Conservation (phyloP, 1,284 basidiomycete genomes). For the Ceratobasidium sp. region DNA sequence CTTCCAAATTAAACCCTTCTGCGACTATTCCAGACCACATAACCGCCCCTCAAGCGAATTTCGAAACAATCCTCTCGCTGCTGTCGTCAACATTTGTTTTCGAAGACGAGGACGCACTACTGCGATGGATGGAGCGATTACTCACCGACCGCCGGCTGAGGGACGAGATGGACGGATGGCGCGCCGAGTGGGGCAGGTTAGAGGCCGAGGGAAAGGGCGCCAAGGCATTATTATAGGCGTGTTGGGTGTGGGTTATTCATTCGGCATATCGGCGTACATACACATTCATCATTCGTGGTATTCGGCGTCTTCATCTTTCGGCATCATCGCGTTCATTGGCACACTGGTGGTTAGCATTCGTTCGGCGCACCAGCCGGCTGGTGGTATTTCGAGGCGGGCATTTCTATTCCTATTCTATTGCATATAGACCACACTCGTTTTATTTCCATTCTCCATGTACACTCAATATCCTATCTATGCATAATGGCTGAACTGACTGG, state of each 20-base stretch:
- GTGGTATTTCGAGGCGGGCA: background rate
- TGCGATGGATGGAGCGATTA: slow-evolving; percentile 80
- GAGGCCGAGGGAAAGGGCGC: slow-evolving; percentile 70
- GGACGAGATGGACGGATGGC: slow-evolving; percentile 72
- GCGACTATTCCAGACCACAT: slow-evolving; percentile 65
- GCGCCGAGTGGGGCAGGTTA: slow-evolving; percentile 72
- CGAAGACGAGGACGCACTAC: slow-evolving; percentile 80
- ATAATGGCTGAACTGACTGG: no score
- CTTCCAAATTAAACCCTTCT: slow-evolving; percentile 42
- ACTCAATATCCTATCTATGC: no score
- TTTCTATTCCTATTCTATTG: background rate
- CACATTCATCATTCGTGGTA: background rate
- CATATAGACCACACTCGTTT: slow-evolving; percentile 9
- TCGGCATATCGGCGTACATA: no score
- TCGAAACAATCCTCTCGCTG: slow-evolving; percentile 88
- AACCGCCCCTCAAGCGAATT: slow-evolving; percentile 75
- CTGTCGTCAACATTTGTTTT: slow-evolving; percentile 91
- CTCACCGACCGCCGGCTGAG: slow-evolving; percentile 74
- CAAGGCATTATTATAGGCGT: slow-evolving; percentile 62
- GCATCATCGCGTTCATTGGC: background rate
- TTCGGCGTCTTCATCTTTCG: background rate
- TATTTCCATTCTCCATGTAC: slow-evolving; percentile 26
- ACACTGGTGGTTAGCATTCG: background rate
- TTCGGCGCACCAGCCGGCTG: no score
- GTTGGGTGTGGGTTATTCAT: no score